phyloP scores from a whole-genome alignment of 495 filamentous ascomycete genomes.

The Parachaetomium inaequale region DNA sequence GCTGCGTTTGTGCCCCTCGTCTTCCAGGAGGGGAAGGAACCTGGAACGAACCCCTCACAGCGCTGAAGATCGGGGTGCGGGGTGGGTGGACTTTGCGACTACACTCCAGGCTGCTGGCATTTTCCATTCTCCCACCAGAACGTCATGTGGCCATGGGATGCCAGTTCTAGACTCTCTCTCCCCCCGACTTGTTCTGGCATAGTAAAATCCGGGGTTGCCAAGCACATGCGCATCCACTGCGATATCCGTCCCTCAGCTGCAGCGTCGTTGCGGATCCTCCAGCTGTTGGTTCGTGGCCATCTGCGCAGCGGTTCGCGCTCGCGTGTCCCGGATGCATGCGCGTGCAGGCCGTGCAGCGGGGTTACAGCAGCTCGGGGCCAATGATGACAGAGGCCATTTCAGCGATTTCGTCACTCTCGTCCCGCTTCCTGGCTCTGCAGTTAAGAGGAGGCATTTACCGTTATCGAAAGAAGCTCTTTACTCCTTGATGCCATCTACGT shows the following conservation, averaged over 20 bases:
- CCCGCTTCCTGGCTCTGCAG: background rate
- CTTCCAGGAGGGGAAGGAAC: background rate
- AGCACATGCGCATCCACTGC: conserved; percentile 13
- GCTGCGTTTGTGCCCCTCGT: background rate
- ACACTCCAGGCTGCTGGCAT: background rate
- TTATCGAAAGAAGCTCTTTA: background rate
- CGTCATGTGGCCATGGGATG: conserved; percentile 4
- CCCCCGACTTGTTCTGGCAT: conserved; percentile 5
- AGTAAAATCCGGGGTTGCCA: conserved; percentile 20
- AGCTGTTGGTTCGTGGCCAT: conserved; percentile 13
- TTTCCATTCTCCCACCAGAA: background rate
- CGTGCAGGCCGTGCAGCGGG: conserved; percentile 21
- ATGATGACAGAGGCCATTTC: background rate
- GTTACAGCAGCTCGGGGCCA: conserved; percentile 8
- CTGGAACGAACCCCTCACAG: background rate
- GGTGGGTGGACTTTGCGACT: background rate
- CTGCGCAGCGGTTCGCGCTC: conserved; percentile 14
- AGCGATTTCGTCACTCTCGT: background rate
- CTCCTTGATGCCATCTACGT: background rate
- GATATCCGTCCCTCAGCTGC: conserved; percentile 10
- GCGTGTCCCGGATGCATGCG: conserved; percentile 20
- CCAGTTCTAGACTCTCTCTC: background rate
- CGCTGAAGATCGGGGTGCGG: background rate
- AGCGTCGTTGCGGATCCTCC: conserved; percentile 14
- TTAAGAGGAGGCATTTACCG: background rate